Evolutionary conservation across 2,329 filamentous ascomycete genomes (phyloP).

Genomic region (Ceratocystis albifundus): DNA sequence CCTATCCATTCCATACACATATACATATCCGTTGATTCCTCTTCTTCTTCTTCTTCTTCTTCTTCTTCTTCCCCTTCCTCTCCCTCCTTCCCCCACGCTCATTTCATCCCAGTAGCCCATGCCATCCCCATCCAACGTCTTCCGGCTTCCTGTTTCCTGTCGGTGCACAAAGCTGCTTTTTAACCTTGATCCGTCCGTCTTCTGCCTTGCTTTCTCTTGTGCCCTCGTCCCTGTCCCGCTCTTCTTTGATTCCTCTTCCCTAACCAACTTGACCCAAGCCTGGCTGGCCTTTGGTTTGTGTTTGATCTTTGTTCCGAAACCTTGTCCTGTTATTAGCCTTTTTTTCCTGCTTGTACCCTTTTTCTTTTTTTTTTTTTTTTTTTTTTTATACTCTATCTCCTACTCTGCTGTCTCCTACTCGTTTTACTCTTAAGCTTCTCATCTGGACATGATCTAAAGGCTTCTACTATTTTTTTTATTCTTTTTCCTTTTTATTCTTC

Average conservation of each 20-base stretch:
- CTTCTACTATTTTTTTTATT: neutral
- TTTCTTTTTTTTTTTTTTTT: neutral
- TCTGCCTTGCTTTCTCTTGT: constrained; percentile 2
- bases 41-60: no score
- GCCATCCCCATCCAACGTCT: constrained; percentile 21
- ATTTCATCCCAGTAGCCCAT: constrained; percentile 13
- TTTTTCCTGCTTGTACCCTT: constrained; percentile 1
- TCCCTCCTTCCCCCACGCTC: constrained; percentile 21
- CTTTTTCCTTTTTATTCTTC: neutral
- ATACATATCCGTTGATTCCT: constrained; percentile 4
- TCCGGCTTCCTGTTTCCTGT: constrained; percentile 11
- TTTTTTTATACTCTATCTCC: neutral
- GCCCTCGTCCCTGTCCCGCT: constrained; percentile 10
- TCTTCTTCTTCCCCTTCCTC: constrained; percentile 21
- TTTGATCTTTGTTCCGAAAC: neutral
- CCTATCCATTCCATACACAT: neutral
- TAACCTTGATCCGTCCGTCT: constrained; percentile 13
- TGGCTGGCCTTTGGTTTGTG: neutral
- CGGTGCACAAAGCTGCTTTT: constrained; percentile 10
- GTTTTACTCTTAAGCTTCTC: neutral
- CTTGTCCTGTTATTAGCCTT: neutral
- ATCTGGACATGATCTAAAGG: neutral
- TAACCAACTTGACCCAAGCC: neutral
- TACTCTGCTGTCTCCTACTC: neutral
- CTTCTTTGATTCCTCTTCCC: constrained; percentile 8